These are phyloP conservation scores for Astrocystis sublimbata DNA, from an alignment of 495 filamentous ascomycete species.

Conservation along the genomic window DNA sequence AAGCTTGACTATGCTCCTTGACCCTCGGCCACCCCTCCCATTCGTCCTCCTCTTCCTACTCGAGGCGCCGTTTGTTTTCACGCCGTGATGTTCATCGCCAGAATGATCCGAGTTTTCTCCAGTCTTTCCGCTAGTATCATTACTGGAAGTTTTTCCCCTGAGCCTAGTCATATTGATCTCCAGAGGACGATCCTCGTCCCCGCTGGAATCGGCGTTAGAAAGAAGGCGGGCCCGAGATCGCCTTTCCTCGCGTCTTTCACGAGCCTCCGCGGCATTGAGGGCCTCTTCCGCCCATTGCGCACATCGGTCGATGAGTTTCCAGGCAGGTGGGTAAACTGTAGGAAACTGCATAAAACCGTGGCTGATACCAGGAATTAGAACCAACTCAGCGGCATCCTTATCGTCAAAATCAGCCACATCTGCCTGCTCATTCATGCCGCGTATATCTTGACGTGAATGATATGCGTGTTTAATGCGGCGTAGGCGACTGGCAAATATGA, in stretches of 20 bases:
- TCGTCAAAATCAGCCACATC: conserved; percentile 63
- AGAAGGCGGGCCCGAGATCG: conserved; percentile 36
- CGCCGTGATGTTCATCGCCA: conserved; percentile 13
- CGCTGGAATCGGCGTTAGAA: conserved; percentile 62
- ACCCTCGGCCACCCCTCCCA: conserved; percentile 40
- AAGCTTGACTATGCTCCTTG: conserved; percentile 68
- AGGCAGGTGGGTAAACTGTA: conserved; percentile 79
- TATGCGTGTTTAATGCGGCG: conserved; percentile 75
- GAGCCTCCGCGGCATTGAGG: conserved; percentile 56
- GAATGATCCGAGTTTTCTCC: conserved; percentile 17
- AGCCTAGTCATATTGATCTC: conserved; percentile 68
- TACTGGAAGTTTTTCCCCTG: conserved; percentile 28
- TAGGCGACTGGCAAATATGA: conserved; percentile 88
- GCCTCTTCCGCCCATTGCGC: conserved; percentile 75
- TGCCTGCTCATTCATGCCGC: conserved; percentile 22
- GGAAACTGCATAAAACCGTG: conserved; percentile 96
- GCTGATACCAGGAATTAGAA: conserved; percentile 79
- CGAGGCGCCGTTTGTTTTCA: conserved; percentile 31
- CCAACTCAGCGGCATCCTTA: conserved; percentile 75
- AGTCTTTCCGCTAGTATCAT: conserved; percentile 31
- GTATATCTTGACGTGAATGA: conserved; percentile 31
- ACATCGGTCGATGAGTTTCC: conserved; percentile 75
- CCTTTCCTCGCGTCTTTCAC: conserved; percentile 27
- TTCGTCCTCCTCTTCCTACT: conserved; percentile 36
- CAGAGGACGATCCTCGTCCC: conserved; percentile 74